These are phyloP conservation scores for Capronia coronata DNA, from an alignment of 2,329 filamentous ascomycete species.

Conservation along the genomic window DNA sequence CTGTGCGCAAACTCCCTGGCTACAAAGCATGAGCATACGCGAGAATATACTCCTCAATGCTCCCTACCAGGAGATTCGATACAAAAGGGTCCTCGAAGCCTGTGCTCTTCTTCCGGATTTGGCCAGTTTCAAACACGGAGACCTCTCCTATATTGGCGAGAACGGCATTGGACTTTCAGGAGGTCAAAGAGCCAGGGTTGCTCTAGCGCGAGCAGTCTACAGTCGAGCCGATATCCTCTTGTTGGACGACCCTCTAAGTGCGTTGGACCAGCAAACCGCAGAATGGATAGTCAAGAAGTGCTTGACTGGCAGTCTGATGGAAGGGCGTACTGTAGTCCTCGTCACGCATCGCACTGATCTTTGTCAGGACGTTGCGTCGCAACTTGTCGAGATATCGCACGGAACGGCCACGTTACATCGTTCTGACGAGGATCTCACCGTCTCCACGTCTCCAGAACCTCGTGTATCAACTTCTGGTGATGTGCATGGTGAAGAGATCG, in stretches of 20 bases:
- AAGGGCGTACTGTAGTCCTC: slow-evolving; percentile 51
- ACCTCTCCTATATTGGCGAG: slow-evolving; percentile 56
- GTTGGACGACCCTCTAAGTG: slow-evolving; percentile 55
- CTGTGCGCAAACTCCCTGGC: slow-evolving; percentile 60
- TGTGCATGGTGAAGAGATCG: slow-evolving; percentile 21
- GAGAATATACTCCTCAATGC: slow-evolving; percentile 62
- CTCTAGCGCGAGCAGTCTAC: slow-evolving; percentile 56
- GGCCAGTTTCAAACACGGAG: slow-evolving; percentile 56
- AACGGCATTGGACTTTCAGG: slow-evolving; percentile 57
- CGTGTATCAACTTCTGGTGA: slow-evolving; percentile 34
- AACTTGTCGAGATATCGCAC: slow-evolving; percentile 63
- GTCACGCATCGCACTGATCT: slow-evolving; percentile 64
- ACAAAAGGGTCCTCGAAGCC: slow-evolving; percentile 60
- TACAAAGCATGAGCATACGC: slow-evolving; percentile 63
- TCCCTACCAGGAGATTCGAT: slow-evolving; percentile 63
- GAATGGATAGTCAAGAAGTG: slow-evolving; percentile 54
- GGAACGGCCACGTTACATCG: slow-evolving; percentile 48
- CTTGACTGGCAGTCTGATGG: slow-evolving; percentile 49
- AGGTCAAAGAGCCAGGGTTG: slow-evolving; percentile 55
- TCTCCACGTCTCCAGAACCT: not conserved
- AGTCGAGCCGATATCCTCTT: slow-evolving; percentile 50
- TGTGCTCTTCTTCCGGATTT: slow-evolving; percentile 59
- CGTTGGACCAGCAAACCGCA: slow-evolving; percentile 59
- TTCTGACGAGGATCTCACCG: slow-evolving; percentile 41
- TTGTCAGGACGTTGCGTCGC: slow-evolving; percentile 64